Evolutionary conservation across 805 yeast species (phyloP), one percentile per base, ranked within the genome.

Genomic region (Maudiozyma barnettii): DNA sequence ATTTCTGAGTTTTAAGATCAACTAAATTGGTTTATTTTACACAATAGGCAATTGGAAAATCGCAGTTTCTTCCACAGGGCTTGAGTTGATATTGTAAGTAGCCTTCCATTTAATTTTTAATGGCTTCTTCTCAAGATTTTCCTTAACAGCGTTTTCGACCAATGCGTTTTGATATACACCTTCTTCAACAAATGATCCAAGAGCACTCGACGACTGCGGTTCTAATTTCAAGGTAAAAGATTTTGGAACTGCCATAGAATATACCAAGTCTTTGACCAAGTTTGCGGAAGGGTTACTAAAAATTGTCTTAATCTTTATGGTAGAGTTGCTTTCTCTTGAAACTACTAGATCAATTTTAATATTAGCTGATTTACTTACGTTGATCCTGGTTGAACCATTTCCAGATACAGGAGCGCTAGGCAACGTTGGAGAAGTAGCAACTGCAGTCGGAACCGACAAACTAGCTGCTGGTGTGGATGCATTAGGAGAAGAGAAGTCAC

Each of bases 61-160:
- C 7, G 88, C 87, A 9, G 79, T 73, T 53, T 79, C 84, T 54
- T 76, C 81, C 19, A 64, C 65, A 8, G 64, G 61, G 20, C 63
- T 60, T n/a, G 79, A 77, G 45, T 75, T 76, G 9, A 73, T 60
- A 10, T 58, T 55, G 60, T 77, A 86, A 48, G 76, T 76, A 21
- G 76, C 73, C 63, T 82, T 84, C 91, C 90, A 87, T 63, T 86
- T 83, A 49, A 87, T 71, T 64, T 84, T 85, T 54, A 83, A 63
- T n/a, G 70, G 67, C 13, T 65, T 63, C 5, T 50, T 36, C 4
- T 60, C 46, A 21, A 69, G 39, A 16, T 23, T 40, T 13, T 14
- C 73, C 33, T 65, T 62, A 1, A 48, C 19, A 0, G 69, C 68
- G 36, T 63, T 64, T 30, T 64, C 68, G 33, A 74, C 57, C 47